Evolutionary conservation across 495 filamentous ascomycete genomes (phyloP), one percentile per base, ranked within the genome.

Genomic region (Hyaloscypha hepaticicola): DNA sequence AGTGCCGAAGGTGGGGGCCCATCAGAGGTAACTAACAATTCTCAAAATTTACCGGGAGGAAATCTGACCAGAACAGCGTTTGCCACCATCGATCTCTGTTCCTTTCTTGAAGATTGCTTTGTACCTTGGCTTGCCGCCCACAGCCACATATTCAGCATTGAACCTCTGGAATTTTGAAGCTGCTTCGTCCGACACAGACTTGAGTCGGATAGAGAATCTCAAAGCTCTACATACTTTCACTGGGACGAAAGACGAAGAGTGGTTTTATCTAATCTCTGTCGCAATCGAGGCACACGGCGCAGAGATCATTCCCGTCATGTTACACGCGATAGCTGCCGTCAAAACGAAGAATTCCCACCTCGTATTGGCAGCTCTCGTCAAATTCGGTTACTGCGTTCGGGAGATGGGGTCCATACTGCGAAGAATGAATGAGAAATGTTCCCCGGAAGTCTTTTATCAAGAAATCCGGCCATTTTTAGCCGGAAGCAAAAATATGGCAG

Each of bases 241-340:
- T 6, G 72, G 69, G 1, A 67, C 71, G 4, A 14, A 33, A 14
- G 70, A 72, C 50, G 72, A 74, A 64, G 63, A 63, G 50, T 74
- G 72, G 72, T 74, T 74, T 55, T 73, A 66, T 52, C 57, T 72
- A 19, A 66, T 74, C 38, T 72, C 72, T 14, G 65, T 69, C 21
- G 72, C 70, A 5, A 71, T 74, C 11, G 72, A 74, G 64, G 59
- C 69, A 12, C 62, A 56, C 5, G 70, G 69, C 19, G 71, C 61
- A 33, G 21, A 49, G n/a, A 50, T 69, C 2, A 72, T 74, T 34
- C 64, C 55, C 5, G 26, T 45, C 16, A 65, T 74, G 64, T 21
- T 73, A 33, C 26, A 48, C 16, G 70, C 71, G 0, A 64, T 74
- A 26, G 55, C 64, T 45, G 68, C 66, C 5, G 60, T 65, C 4